Evolutionary conservation across 2,329 filamentous ascomycete genomes (phyloP), one percentile per base, ranked within the genome.

Genomic region (Amauroascus verrucosus): DNA sequence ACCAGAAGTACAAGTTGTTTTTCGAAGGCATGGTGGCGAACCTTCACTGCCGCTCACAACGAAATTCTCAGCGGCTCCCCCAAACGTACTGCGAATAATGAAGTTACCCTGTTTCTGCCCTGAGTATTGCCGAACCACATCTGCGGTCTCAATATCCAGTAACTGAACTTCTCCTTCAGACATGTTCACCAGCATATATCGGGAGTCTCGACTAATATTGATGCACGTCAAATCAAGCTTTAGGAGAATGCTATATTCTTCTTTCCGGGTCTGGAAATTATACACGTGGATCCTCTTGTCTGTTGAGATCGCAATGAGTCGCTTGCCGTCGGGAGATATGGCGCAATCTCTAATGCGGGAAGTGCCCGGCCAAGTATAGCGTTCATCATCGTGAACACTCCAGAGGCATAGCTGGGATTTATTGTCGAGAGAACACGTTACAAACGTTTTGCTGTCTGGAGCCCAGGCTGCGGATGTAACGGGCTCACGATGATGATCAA

Each of bases 401-500:
- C 86, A 93, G 49, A 86, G 81, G 50, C 82, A 82, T 14, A 95
- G 70, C 38, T 85, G 80, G 22, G 77, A 75, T 8, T 74, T 73
- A 54, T 78, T 79, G 60, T 90, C 85, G 30, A 94, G 78, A 7
- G 85, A 84, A 2, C 86, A 88, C 1, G 90, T 83, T 40, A 95
- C 79, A 61, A 97, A 90, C 0, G 81, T 82, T 57, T 81, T 73
- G 40, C 85, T 84, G 63, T 95, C 85, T 0, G 83, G 79, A 5
- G 86, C 79, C 91, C 93, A 98, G n/a, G 87, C 85, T 55, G 89
- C 94, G 54, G 86, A 84, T 44, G 87, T 95, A 35, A 95, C 87
- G 0, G 89, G 86, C 62, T 95, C 85, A n/a, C 79, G 77, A 62
- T 93, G 90, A 46, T 82, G 78, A 49, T 81, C 77, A 14, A 91